These are phyloP conservation scores for Aspergillus jensenii DNA, from an alignment of 2,329 filamentous ascomycete species.

Conservation along the genomic window DNA sequence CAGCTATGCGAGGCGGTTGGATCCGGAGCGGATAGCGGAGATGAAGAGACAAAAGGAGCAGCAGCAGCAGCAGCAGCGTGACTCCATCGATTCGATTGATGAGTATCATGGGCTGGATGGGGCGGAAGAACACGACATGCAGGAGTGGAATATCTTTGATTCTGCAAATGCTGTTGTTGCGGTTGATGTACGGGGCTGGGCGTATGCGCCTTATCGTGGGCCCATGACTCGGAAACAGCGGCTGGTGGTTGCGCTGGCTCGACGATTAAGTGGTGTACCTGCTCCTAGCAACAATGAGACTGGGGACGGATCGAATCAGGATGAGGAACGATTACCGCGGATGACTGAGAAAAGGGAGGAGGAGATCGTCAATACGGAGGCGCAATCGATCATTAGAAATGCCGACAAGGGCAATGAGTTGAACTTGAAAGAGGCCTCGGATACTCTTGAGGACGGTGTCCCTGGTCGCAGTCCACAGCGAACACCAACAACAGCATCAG, in stretches of 20 bases:
- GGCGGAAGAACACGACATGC: conserved; percentile 66
- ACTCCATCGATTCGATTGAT: conserved; percentile 34
- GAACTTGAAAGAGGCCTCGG: conserved; percentile 65
- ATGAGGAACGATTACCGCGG: conserved; percentile 33
- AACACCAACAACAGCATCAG: conserved; percentile 50
- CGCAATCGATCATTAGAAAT: conserved; percentile 70
- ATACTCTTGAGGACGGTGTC: conserved; percentile 22
- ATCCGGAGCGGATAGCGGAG: conserved; percentile 47
- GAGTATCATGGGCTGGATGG: conserved; percentile 40
- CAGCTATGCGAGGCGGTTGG: conserved; percentile 79
- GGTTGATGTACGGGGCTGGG: conserved; percentile 93
- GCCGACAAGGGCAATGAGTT: conserved; percentile 71
- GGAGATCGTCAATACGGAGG: conserved; percentile 71
- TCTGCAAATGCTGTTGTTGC: conserved; percentile 85
- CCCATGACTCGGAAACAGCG: conserved; percentile 86
- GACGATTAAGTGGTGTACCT: conserved; percentile 83
- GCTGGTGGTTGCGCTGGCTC: conserved; percentile 79
- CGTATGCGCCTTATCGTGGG: conserved; percentile 81
- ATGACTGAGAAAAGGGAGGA: conserved; percentile 49
- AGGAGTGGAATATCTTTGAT: conserved; percentile 76
- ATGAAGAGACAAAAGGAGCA: conserved; percentile 16
- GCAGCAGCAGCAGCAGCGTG: conserved; percentile 20
- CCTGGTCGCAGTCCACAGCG: conserved; percentile 34
- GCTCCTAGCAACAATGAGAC: conserved; percentile 51
- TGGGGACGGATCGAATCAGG: conserved; percentile 19